These are phyloP conservation scores for Hirsutella thompsonii DNA, from an alignment of 2,329 filamentous ascomycete genomes.

Conservation along the genomic window DNA sequence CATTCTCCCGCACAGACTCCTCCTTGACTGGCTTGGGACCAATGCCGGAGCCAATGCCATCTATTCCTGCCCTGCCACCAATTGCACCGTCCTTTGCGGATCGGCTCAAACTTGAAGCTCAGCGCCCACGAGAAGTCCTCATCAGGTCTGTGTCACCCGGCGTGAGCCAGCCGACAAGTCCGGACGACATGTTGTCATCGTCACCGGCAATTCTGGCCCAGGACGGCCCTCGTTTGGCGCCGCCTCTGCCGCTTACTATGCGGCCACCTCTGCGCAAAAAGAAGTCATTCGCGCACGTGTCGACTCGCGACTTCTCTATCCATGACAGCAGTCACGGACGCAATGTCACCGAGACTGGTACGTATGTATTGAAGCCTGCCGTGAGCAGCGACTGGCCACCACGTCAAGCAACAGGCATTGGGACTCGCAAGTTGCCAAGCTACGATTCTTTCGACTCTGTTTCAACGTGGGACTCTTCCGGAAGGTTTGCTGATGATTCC, in stretches of 20 bases:
- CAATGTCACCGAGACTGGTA: constrained; percentile 35
- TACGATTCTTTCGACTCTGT: constrained; percentile 32
- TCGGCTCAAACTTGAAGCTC: constrained; percentile 33
- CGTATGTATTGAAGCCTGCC: constrained; percentile 30
- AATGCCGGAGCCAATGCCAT: constrained; percentile 42
- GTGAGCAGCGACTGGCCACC: constrained; percentile 29
- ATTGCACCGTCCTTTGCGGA: constrained; percentile 44
- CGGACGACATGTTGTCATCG: not conserved
- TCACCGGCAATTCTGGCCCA: not conserved
- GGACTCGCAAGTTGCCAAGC: constrained; percentile 23
- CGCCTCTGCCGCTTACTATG: constrained; percentile 44
- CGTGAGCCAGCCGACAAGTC: constrained; percentile 13
- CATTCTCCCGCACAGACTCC: not conserved
- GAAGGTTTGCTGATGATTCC: constrained; percentile 34
- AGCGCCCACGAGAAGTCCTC: constrained; percentile 21
- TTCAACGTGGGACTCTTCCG: constrained; percentile 36
- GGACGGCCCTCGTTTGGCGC: constrained; percentile 21
- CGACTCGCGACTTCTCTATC: constrained; percentile 42
- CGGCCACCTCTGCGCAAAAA: constrained; percentile 51
- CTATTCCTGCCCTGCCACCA: constrained; percentile 43
- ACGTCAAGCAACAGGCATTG: constrained; percentile 18
- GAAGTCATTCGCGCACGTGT: constrained; percentile 52
- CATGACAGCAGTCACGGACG: constrained; percentile 20
- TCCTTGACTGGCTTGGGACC: constrained; percentile 29
- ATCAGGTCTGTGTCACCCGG: constrained; percentile 20